phyloP scores from a whole-genome alignment of 2,329 filamentous ascomycete genomes.

The Phialocephala sp. region DNA sequence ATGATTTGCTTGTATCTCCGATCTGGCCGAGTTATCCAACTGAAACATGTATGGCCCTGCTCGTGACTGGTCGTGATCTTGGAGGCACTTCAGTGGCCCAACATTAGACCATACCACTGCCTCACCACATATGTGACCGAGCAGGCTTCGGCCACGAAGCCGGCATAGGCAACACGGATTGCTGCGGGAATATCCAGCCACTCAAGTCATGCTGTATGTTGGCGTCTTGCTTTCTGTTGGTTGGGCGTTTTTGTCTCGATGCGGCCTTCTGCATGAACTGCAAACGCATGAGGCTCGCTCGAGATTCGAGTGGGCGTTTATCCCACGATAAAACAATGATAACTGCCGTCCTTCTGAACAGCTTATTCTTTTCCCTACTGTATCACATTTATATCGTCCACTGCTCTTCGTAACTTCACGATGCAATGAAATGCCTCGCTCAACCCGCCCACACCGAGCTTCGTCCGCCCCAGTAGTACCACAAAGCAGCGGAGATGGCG shows the following conservation, averaged over 20 bases:
- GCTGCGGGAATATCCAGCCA: not conserved
- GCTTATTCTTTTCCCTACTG: not conserved
- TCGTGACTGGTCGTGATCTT: not conserved
- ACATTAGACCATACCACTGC: conserved; percentile 2
- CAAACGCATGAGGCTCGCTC: conserved; percentile 4
- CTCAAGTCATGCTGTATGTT: not conserved
- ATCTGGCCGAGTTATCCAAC: not conserved
- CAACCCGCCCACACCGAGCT: not conserved
- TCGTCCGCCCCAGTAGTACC: not conserved
- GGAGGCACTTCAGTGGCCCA: not conserved
- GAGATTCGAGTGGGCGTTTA: not conserved
- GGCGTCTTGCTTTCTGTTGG: not conserved
- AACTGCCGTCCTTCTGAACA: not conserved
- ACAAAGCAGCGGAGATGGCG: not conserved
- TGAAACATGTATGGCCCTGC: not conserved
- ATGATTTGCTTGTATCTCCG: not conserved
- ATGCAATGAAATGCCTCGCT: not conserved
- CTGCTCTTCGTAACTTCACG: not conserved
- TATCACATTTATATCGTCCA: not conserved
- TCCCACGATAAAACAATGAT: not conserved
- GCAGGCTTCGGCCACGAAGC: not conserved
- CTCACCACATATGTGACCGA: not conserved
- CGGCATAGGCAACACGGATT: not conserved
- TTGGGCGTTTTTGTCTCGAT: conserved; percentile 6
- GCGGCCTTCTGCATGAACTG: conserved; percentile 3